Evolutionary conservation across 495 filamentous ascomycete genomes (phyloP), one percentile per base, ranked within the genome.

Genomic region (Lasiosphaeriaceae sp.): DNA sequence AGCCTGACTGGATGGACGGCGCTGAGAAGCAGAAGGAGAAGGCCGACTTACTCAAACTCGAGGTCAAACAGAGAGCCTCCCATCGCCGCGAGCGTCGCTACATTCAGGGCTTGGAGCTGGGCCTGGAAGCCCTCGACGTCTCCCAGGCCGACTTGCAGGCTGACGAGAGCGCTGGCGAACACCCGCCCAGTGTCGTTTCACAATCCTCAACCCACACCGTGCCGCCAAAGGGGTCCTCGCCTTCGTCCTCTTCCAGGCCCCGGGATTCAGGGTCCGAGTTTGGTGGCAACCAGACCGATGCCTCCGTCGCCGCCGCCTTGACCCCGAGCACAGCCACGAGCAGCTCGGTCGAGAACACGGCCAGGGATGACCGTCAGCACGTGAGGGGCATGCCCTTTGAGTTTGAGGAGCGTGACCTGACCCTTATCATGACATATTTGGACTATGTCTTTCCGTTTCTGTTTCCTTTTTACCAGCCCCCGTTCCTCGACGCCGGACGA

Each of bases 1-100:
- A 78, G 65, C 80, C 81, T n/a, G 74, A 75, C 16, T 82, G 80
- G 80, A 83, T 83, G 80, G 80, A 82, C 63, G 76, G 75, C 45
- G 77, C 72, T 20, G 59, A 58, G 29, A 67, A 52, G 50, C 79
- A 84, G 58, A 74, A 74, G 66, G 70, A 77, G 54, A 78, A 74
- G 69, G 73, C 77, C 47, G 74, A 77, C 39, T 62, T 57, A 59
- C 58, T 84, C 61, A 83, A 81, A 57, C 61, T 59, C 23, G 73
- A 82, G 62, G 73, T 84, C 47, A 83, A 79, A 61, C 68, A 76
- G 44, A 75, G 67, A 29, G 74, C 73, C 44, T 64, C 60, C 64
- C 70, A 57, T 34, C 77, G 79, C 2, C 68, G 74, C 19, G 68
- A 71, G 41, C 63, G 65, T 17, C 66, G 66, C 23, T 66, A 69